phyloP scores from a whole-genome alignment of 2,329 filamentous ascomycete genomes.

The Sporothrix variecibatus region DNA sequence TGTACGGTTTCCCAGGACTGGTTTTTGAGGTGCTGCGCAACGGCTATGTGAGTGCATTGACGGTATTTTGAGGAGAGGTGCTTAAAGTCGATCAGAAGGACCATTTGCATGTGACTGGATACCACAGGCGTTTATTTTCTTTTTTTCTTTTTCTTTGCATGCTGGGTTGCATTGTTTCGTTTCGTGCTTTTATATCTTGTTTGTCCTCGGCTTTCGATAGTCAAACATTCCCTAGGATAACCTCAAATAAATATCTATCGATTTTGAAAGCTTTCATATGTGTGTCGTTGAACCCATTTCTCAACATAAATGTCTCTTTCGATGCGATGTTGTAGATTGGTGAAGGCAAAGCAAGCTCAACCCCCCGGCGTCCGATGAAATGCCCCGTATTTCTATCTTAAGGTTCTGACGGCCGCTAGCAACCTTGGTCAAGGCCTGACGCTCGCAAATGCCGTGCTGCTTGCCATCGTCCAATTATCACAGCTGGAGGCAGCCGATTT shows the following conservation, averaged over 20 bases:
- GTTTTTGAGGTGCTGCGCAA: slow-evolving; percentile 97
- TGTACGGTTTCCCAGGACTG: slow-evolving; percentile 91
- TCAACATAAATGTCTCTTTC: neutral
- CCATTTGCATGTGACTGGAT: slow-evolving; percentile 10
- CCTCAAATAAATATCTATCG: too few relatives aligned
- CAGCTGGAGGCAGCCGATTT: neutral
- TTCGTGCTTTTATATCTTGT: neutral
- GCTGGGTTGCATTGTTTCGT: neutral
- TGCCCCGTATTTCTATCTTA: slow-evolving; percentile 13
- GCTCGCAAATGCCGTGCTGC: neutral
- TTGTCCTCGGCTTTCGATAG: neutral
- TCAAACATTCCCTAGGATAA: neutral
- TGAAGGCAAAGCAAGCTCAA: neutral
- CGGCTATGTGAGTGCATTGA: slow-evolving; percentile 83
- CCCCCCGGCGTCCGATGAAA: neutral
- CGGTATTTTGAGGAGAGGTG: slow-evolving; percentile 66
- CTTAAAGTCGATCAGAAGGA: neutral
- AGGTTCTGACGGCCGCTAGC: slow-evolving; percentile 17
- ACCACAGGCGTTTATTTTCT: neutral
- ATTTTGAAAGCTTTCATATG: neutral
- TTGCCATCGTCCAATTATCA: slow-evolving; percentile 3
- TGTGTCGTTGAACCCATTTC: neutral
- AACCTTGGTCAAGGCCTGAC: slow-evolving; percentile 3
- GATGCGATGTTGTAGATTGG: neutral
- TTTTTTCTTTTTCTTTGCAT: neutral